Evolutionary conservation across 306 rosid genomes (phyloP).

Genomic region (Ochetophila trinervis): DNA sequence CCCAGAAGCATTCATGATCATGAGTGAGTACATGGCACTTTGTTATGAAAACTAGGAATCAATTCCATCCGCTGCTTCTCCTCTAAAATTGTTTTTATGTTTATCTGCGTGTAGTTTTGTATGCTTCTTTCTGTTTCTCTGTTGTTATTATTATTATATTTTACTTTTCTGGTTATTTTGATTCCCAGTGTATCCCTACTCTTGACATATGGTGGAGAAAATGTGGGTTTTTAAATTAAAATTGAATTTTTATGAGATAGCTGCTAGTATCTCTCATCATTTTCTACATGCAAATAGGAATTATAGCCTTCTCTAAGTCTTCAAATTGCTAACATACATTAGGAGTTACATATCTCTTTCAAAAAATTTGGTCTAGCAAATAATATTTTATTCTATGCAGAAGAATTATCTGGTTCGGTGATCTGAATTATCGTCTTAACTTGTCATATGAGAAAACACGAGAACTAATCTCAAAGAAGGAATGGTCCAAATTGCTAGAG

Average conservation of each 20-base stretch:
- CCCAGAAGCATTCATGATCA: conserved; percentile 62
- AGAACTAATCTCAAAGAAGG: conserved; percentile 63
- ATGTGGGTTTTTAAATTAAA: background rate
- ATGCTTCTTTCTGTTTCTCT: background rate
- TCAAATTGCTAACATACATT: background rate
- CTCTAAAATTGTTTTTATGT: background rate
- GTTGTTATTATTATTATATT: background rate
- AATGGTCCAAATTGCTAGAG: conserved; percentile 68
- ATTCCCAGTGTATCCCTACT: background rate
- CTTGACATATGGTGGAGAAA: background rate
- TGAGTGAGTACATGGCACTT: conserved; percentile 60
- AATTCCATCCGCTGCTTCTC: background rate
- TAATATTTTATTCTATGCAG: conserved; percentile 39
- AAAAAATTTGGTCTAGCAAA: background rate
- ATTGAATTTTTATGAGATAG: background rate
- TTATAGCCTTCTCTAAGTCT: background rate
- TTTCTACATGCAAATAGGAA: too few species aligned
- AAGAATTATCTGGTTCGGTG: conserved; percentile 89
- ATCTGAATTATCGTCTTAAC: conserved; percentile 84
- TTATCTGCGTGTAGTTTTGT: too few species aligned
- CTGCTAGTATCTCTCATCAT: too few species aligned
- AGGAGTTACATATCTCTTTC: background rate
- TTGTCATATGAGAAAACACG: conserved; percentile 65
- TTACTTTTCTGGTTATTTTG: background rate
- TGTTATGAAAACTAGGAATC: conserved; percentile 2